Evolutionary conservation across 2,329 filamentous ascomycete genomes (phyloP), one percentile per base, ranked within the genome.

Genomic region (Alternaria ethzedia): DNA sequence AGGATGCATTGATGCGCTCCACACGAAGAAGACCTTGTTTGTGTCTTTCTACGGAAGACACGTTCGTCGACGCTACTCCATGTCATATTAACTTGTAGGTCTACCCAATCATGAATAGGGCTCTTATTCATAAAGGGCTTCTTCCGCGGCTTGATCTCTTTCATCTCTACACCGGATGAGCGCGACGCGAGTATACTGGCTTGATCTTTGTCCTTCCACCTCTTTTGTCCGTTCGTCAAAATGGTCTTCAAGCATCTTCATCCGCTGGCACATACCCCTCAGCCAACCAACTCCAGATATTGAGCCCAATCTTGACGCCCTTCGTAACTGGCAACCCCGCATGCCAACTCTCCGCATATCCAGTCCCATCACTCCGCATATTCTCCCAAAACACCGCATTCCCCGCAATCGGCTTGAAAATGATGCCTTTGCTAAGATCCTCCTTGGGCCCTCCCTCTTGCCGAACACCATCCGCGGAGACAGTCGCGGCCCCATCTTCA

Each of bases 341-440:
- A 82, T 90, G 88, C 82, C 87, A 87, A 30, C 85, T 87, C 76
- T 89, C 86, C 61, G 82, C 80, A 70, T 87, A 87, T 12, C 86
- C 87, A 21, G 78, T 81, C 3, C 87, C 87, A 75, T 88, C 85
- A 0, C 79, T 65, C 43, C 84, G 79, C 60, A 89, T 80, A 74
- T 90, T 90, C 78, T 86, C 84, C 88, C 88, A 90, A 62, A 86
- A 90, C 2, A 90, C 83, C 2, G 87, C 88, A 78, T 87, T 87
- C 0, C 87, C 86, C 60, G 82, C 82, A 44, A 85, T 82, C 0
- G 87, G 84, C 71, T 85, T 86, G 70, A 90, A 89, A 1, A 85
- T 87, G 1, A 89, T 80, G 0, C 87, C 87, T 28, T 80, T 71
- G 10, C 59, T 65, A n/a, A 69, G 62, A 11, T 68, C 64, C 13